Evolutionary conservation across 148 eudicot genomes (phyloP).

Genomic region (Suaeda aralocaspica): DNA sequence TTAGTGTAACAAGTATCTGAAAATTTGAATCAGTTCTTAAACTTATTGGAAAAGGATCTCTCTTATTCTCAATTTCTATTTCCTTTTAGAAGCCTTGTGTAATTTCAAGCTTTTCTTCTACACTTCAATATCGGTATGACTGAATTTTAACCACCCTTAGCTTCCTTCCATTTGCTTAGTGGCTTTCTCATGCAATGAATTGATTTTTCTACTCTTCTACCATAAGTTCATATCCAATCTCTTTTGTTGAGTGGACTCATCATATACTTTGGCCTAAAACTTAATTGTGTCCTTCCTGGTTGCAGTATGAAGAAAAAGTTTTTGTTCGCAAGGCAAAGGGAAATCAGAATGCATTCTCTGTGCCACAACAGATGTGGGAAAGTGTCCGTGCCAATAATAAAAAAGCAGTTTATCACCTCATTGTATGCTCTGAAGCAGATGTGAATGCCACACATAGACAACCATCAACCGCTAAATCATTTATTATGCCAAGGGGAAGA

Average conservation of each 20-base stretch:
- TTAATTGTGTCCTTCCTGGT: constrained; percentile 12
- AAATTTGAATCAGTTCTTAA: not conserved
- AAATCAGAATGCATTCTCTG: constrained; percentile 51
- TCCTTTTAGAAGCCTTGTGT: not conserved
- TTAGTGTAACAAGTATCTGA: not conserved
- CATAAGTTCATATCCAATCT: not conserved
- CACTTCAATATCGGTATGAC: not conserved
- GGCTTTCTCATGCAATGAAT: not conserved
- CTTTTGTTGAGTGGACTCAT: not conserved
- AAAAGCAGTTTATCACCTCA: constrained; percentile 78
- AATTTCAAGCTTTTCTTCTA: not conserved
- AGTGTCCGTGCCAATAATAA: constrained; percentile 73
- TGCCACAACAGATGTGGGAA: constrained; percentile 80
- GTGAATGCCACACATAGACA: constrained; percentile 54
- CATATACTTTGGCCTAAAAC: not conserved
- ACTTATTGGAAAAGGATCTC: not conserved
- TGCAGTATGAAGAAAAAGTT: constrained; percentile 80
- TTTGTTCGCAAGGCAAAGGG: constrained; percentile 64
- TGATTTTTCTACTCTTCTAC: not conserved
- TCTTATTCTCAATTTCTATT: not conserved
- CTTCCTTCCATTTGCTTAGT: not conserved
- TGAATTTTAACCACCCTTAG: not conserved
- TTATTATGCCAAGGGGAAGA: constrained; percentile 37
- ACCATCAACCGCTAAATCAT: constrained; percentile 34
- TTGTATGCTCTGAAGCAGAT: constrained; percentile 64